Evolutionary conservation across 164 flowering plant genomes (phyloP), one percentile per base, ranked within the genome.

Genomic region (Umbilicus rupestris): DNA sequence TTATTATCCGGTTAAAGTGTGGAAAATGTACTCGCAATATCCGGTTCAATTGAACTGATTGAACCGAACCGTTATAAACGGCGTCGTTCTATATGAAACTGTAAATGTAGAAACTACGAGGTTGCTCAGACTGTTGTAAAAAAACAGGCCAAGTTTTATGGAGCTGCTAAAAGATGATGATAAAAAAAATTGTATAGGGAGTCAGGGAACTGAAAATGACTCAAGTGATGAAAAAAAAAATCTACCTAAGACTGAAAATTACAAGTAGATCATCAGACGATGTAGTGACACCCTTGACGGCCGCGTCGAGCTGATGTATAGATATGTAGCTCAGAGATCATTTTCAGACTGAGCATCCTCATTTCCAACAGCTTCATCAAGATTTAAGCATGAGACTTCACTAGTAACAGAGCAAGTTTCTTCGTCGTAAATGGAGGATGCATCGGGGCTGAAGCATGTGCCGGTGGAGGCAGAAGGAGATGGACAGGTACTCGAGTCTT

Each of bases 361-460:
- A 5, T 73, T 69, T 65, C 81, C 88, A 0, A 85, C 74, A 15
- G 74, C 73, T 63, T 85, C 90, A 20, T 86, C 87, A 0, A 84
- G 69, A 30, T 69, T 80, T 59, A 84, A 71, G 70, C 75, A 76
- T 8, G 90, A 91, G 67, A 86, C 42, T 35, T 81, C 89, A 33
- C 81, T 82, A 9, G 72, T 66, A 9, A 85, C 28, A 0, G 83
- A 68, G 64, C 71, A 67, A 17, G 70, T 79, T 41, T 84, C 82
- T 33, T 79, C 85, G 11, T 67, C 73, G 20, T 64, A 44, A 22
- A 78, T 33, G 42, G 77, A 73, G 17, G 85, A 79, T 62, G 77
- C 74, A 41, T 72, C 81, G 20, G 78, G 74, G 14, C 73, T 75
- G 35, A 69, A 50, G 5, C 66, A 24, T 20, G 68, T 15, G 24